Conservation (phyloP, 179 eudicot species). For the Beta lomatogona region DNA sequence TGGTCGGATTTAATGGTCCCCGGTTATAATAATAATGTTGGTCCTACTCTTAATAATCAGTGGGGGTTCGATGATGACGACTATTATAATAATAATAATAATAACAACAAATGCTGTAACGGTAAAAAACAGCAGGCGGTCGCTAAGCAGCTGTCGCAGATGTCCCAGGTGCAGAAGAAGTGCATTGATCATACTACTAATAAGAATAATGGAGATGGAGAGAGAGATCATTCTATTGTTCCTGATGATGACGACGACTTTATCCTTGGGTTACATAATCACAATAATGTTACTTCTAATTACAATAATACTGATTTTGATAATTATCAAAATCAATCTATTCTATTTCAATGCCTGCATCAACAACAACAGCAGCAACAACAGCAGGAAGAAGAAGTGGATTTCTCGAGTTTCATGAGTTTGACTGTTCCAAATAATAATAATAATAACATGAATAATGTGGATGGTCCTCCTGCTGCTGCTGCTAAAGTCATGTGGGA, state of each 20-base stretch:
- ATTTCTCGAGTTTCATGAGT: conserved; percentile 12
- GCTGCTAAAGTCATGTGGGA: conserved; percentile 20
- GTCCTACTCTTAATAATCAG: not conserved
- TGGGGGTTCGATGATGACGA: conserved; percentile 20
- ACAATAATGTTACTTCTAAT: not conserved
- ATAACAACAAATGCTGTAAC: not conserved
- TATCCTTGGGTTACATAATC: not conserved
- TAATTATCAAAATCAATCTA: not conserved
- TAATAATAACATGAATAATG: not conserved
- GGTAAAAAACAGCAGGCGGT: conserved; percentile 45
- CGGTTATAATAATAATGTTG: conserved; percentile 11
- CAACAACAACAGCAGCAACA: not conserved
- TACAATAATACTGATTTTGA: too few relatives aligned
- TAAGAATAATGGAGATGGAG: conserved; percentile 16
- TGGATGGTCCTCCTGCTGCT: conserved; percentile 4
- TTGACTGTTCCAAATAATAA: not conserved
- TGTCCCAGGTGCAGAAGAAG: conserved; percentile 27
- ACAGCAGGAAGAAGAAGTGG: not conserved
- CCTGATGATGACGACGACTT: conserved; percentile 32
- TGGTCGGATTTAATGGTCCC: conserved; percentile 44
- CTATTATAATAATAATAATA: not conserved
- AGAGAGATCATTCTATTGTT: conserved; percentile 32
- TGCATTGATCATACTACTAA: conserved; percentile 9
- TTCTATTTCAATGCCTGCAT: not conserved
- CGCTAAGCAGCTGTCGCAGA: conserved; percentile 41